A percentile compares a stretch with the other conserved stretches of the same genome.
Conservation (phyloP, 129 eudicot genomes). For the Erigeron canadensis region DNA sequence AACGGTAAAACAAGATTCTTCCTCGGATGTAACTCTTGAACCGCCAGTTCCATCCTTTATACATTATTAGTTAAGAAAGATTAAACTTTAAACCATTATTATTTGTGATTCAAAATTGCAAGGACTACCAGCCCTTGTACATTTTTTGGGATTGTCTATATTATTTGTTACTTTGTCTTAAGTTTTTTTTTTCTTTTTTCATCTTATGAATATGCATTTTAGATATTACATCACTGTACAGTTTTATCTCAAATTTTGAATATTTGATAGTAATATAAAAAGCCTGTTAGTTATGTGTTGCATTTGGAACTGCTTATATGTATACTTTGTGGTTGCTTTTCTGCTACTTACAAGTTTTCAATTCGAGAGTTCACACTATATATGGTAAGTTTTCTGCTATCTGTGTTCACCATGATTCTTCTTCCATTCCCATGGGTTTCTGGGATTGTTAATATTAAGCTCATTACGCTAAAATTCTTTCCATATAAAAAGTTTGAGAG, state of each 20-base stretch:
- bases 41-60: conserved; percentile 63
- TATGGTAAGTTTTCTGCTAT: too few relatives aligned
- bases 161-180: conserved; percentile 2
- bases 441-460: too few relatives aligned
- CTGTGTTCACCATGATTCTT: too few relatives aligned
- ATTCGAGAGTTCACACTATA: neutral
- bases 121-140: neutral
- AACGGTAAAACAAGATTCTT: conserved; percentile 37
- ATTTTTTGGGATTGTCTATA: conserved; percentile 12
- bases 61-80: conserved; percentile 24
- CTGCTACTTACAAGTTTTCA: neutral
- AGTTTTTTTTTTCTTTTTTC: neutral
- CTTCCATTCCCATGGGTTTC: too few relatives aligned
- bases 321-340: neutral
- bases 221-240: neutral
- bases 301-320: neutral
- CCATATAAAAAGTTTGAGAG: too few relatives aligned
- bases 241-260: neutral
- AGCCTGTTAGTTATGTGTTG: neutral
- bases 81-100: neutral
- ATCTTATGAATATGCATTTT: neutral
- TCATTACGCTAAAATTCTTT: too few relatives aligned
- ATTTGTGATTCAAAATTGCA: conserved; percentile 6
- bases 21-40: conserved; percentile 43
- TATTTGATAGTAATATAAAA: neutral